Conservation (phyloP, 768 basidiomycete genomes). For the Xerocomus potaroensis region DNA sequence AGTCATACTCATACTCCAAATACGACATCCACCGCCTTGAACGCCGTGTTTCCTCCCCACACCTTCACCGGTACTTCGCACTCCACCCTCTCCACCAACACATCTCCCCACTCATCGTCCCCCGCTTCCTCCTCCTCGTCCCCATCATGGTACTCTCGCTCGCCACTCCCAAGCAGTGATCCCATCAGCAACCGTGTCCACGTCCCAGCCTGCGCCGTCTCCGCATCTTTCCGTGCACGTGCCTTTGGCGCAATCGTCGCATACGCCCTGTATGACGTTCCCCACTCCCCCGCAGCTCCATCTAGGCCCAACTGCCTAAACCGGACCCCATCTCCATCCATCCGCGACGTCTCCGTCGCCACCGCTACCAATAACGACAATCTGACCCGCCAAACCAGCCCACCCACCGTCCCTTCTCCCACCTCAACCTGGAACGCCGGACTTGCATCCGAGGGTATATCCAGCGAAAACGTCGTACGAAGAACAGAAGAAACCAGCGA, state of each 20-base stretch:
- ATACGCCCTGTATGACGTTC: constrained; percentile 59
- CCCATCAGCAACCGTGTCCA: constrained; percentile 42
- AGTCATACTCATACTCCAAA: constrained; percentile 55
- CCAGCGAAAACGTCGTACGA: constrained; percentile 82
- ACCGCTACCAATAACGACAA: constrained; percentile 82
- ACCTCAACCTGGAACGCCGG: constrained; percentile 76
- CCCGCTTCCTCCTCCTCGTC: constrained; percentile 36
- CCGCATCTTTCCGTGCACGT: constrained; percentile 24
- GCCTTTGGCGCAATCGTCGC: constrained; percentile 57
- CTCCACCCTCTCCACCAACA: constrained; percentile 83
- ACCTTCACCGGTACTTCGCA: constrained; percentile 89
- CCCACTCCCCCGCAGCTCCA: constrained; percentile 67
- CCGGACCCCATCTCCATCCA: constrained; percentile 48
- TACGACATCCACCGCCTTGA: constrained; percentile 72
- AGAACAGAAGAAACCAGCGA: constrained; percentile 68
- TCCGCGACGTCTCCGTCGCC: constrained; percentile 42
- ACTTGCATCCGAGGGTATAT: constrained; percentile 89
- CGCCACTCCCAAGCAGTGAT: constrained; percentile 37
- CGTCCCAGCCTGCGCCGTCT: constrained; percentile 5
- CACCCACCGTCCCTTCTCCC: constrained; percentile 49
- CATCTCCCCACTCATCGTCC: constrained; percentile 52
- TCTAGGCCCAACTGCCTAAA: constrained; percentile 53
- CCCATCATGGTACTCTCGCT: constrained; percentile 56
- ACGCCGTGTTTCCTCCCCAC: constrained; percentile 87
- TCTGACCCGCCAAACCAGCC: constrained; percentile 87